A percentile compares a stretch with the other conserved stretches of the same genome.
These are phyloP conservation scores for Colletotrichum nymphaeae DNA, from an alignment of 2,329 filamentous ascomycete species.

Conservation along the genomic window DNA sequence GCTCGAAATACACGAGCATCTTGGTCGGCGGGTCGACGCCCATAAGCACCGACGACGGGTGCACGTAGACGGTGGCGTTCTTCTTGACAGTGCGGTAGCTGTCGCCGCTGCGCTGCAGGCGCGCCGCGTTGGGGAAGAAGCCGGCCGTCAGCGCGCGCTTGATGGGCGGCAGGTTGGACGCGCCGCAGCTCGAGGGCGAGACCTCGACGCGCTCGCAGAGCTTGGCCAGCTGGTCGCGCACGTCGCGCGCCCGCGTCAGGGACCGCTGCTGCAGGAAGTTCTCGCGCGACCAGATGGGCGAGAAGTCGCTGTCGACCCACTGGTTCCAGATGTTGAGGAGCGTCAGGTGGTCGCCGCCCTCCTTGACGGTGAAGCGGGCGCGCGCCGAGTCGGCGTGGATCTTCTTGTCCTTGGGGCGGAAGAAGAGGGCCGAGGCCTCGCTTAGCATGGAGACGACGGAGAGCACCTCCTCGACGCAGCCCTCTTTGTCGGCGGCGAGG, in stretches of 20 bases:
- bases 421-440: constrained; percentile 90
- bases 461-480: constrained; percentile 93
- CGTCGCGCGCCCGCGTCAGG: constrained; percentile 89
- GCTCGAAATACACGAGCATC: constrained; percentile 88
- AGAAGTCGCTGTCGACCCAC: constrained; percentile 94
- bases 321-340: constrained; percentile 95
- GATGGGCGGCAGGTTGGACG: constrained; percentile 80
- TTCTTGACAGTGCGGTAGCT: constrained; percentile 94
- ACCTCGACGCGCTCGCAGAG: constrained; percentile 96
- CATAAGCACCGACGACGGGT: constrained; percentile 86
- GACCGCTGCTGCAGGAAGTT: constrained; percentile 94
- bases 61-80: constrained; percentile 88
- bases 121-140: constrained; percentile 93
- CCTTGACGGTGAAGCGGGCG: constrained; percentile 87
- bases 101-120: constrained; percentile 85
- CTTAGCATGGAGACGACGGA: constrained; percentile 95
- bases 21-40: constrained; percentile 80
- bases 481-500: constrained; percentile 87
- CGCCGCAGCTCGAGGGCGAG: constrained; percentile 74
- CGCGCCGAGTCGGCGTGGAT: constrained; percentile 93
- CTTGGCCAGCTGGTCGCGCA: constrained; percentile 91
- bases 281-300: constrained; percentile 86
- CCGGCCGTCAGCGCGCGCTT: constrained; percentile 90
- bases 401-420: constrained; percentile 96
- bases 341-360: constrained; percentile 90